Percentiles rank a stretch among this genome's conserved stretches.
Evolutionary conservation across 176 grass and related monocot species (phyloP).

Genomic region (Juncus inflexus): DNA sequence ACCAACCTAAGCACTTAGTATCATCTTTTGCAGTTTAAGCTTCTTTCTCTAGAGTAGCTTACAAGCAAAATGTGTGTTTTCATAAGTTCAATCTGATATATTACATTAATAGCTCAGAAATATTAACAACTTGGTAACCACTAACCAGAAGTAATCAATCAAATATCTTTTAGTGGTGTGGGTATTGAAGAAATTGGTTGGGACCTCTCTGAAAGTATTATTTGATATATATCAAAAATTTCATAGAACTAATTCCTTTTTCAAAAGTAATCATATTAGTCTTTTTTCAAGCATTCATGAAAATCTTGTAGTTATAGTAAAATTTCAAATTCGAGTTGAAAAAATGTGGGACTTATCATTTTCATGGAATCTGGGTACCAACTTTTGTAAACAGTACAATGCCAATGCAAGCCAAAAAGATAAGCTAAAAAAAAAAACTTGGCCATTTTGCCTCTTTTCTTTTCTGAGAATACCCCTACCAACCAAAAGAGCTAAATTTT

Average conservation of each 20-base stretch:
- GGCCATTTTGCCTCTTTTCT: not conserved
- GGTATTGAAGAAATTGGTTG: too few species aligned
- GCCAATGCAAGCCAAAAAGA: conserved; percentile 13
- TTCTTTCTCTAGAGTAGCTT: conserved; percentile 28
- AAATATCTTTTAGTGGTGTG: too few species aligned
- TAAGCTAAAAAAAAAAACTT: conserved; percentile 10
- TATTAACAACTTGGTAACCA: too few species aligned
- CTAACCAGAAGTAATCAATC: too few species aligned
- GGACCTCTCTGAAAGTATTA: too few species aligned
- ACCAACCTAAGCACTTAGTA: conserved; percentile 22
- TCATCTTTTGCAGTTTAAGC: conserved; percentile 19
- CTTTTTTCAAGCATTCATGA: too few species aligned
- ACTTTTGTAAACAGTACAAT: not conserved
- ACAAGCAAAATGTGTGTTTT: conserved; percentile 16
- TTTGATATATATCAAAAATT: too few species aligned
- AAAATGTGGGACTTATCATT: conserved; percentile 8
- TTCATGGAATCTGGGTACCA: not conserved
- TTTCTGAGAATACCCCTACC: not conserved
- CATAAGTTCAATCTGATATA: not conserved
- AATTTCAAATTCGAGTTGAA: not conserved
- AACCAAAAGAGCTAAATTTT: not conserved
- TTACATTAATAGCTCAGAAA: too few species aligned
- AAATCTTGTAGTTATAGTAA: too few species aligned
- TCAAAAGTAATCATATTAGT: too few species aligned
- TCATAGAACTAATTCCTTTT: too few species aligned